Percentiles rank a stretch among this genome's conserved stretches.
These are phyloP conservation scores for Omphalea diandra DNA, from an alignment of 441 rosid species.

Conservation along the genomic window DNA sequence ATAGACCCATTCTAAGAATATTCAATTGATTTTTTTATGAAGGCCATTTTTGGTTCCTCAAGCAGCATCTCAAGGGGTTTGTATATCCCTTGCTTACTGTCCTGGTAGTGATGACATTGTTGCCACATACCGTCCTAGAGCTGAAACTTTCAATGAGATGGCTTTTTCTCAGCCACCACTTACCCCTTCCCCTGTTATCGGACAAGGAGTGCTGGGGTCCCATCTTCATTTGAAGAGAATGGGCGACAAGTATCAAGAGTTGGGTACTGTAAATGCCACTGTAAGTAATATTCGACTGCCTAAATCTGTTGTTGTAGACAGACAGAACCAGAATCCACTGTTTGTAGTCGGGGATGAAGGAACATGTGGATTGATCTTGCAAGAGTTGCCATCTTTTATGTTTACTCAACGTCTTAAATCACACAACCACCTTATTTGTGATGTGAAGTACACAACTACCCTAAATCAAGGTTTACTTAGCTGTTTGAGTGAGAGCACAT, in stretches of 20 bases:
- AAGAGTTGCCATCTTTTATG: constrained; percentile 58
- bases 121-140: constrained; percentile 76
- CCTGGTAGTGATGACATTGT: constrained; percentile 52
- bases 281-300: constrained; percentile 70
- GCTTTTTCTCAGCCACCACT: constrained; percentile 38
- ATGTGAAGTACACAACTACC: constrained; percentile 45
- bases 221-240: constrained; percentile 62
- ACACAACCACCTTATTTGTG: constrained; percentile 53
- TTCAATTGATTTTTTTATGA: constrained; percentile 24
- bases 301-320: constrained; percentile 54
- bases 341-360: constrained; percentile 68
- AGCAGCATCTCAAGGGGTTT: constrained; percentile 64
- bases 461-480: constrained; percentile 46
- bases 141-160: constrained; percentile 41
- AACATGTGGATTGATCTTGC: constrained; percentile 52
- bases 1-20: constrained; percentile 19
- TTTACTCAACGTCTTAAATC: constrained; percentile 44
- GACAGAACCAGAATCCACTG: constrained; percentile 35
- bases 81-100: constrained; percentile 72
- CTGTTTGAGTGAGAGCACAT: constrained; percentile 57
- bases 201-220: constrained; percentile 53
- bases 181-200: constrained; percentile 41
- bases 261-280: constrained; percentile 42
- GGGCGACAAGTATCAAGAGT: constrained; percentile 40
- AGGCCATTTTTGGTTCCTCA: constrained; percentile 61